phyloP scores from a whole-genome alignment of 768 basidiomycete species.

The Exidia glandulosa region DNA sequence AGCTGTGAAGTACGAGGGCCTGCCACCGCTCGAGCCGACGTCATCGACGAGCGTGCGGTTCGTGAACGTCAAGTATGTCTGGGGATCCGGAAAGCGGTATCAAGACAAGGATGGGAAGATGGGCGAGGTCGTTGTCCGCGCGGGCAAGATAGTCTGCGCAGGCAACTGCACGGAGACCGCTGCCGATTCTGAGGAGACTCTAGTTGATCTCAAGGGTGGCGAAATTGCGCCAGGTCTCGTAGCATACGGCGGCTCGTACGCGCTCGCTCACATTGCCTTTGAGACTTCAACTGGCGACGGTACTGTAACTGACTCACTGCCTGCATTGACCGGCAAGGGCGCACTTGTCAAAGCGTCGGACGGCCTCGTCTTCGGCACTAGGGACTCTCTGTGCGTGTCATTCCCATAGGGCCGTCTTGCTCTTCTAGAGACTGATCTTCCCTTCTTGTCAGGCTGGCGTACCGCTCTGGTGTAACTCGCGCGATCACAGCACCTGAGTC shows the following conservation, averaged over 20 bases:
- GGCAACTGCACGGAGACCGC: slow-evolving; percentile 4
- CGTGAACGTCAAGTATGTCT: slow-evolving; percentile 48
- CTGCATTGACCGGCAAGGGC: slow-evolving; percentile 23
- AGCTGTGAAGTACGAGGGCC: slow-evolving; percentile 55
- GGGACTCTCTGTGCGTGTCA: slow-evolving; percentile 39
- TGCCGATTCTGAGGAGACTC: slow-evolving; percentile 26
- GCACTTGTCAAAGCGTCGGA: slow-evolving; percentile 53
- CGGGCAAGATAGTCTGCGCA: slow-evolving; percentile 21
- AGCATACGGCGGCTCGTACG: slow-evolving; percentile 55
- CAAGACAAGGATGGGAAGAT: not conserved
- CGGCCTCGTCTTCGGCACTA: slow-evolving; percentile 36
- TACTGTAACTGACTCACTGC: slow-evolving; percentile 42
- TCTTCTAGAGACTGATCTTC: not conserved
- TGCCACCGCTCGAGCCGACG: slow-evolving; percentile 53
- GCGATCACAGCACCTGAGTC: slow-evolving; percentile 52
- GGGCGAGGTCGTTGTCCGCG: slow-evolving; percentile 14
- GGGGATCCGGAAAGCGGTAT: slow-evolving; percentile 6
- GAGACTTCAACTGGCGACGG: slow-evolving; percentile 71
- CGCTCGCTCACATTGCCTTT: slow-evolving; percentile 52
- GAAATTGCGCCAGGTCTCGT: slow-evolving; percentile 52
- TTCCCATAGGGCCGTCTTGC: slow-evolving; percentile 8
- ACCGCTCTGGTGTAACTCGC: slow-evolving; percentile 61
- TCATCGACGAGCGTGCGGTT: slow-evolving; percentile 36
- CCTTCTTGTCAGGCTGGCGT: slow-evolving; percentile 43
- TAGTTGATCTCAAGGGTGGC: slow-evolving; percentile 56